These are phyloP conservation scores for Pistacia integerrima DNA, from an alignment of 345 rosid species.

Conservation along the genomic window DNA sequence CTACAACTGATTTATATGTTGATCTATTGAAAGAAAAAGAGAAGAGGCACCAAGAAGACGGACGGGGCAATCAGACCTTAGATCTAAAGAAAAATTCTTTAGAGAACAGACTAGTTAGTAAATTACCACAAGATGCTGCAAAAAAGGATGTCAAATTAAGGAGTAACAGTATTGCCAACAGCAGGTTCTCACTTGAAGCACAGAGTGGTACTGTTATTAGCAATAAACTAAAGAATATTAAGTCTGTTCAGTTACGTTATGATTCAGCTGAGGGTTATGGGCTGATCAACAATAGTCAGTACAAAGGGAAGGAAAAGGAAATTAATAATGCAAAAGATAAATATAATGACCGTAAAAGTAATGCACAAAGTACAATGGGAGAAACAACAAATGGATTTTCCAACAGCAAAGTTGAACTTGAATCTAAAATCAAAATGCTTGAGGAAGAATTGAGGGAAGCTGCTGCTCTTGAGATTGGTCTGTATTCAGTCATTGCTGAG, in stretches of 20 bases:
- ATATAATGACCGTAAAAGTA: slow-evolving; percentile 9
- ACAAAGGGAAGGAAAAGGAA: slow-evolving; percentile 28
- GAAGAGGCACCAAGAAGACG: slow-evolving; percentile 38
- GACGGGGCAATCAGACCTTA: slow-evolving; percentile 22
- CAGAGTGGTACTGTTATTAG: slow-evolving; percentile 40
- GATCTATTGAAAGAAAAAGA: slow-evolving; percentile 34
- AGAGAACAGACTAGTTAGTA: slow-evolving; percentile 34
- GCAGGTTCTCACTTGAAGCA: slow-evolving; percentile 43
- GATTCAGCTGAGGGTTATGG: slow-evolving; percentile 35
- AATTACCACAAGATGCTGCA: slow-evolving; percentile 42
- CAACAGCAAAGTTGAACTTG: slow-evolving; percentile 41
- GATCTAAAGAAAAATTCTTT: slow-evolving; percentile 37
- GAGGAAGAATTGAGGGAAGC: slow-evolving; percentile 92
- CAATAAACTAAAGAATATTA: slow-evolving; percentile 53
- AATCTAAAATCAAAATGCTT: slow-evolving; percentile 56
- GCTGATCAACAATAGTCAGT: slow-evolving; percentile 21
- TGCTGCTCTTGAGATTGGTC: slow-evolving; percentile 82
- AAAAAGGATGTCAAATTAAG: slow-evolving; percentile 55
- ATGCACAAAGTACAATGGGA: slow-evolving; percentile 17
- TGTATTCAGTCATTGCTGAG: slow-evolving; percentile 88
- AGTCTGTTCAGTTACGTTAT: slow-evolving; percentile 57
- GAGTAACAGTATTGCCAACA: slow-evolving; percentile 52
- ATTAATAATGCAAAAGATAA: slow-evolving; percentile 25
- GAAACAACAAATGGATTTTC: slow-evolving; percentile 29
- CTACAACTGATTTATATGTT: slow-evolving; percentile 26